phyloP scores from a whole-genome alignment of 2,329 filamentous ascomycete species.

The Calonectria crousiana region DNA sequence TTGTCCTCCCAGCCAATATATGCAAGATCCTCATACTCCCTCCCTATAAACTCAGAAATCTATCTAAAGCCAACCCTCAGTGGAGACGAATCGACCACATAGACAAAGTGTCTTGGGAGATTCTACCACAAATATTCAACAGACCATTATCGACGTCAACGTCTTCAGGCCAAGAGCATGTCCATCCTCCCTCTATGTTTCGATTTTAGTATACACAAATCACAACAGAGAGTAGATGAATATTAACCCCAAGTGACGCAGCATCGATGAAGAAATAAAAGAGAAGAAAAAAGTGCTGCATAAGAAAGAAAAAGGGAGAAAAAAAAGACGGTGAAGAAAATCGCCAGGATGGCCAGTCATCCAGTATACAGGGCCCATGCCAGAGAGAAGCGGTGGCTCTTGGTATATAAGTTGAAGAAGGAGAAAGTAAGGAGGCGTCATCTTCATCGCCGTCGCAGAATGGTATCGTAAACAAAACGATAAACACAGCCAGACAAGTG shows the following conservation, averaged over 20 bases:
- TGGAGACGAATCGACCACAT: not conserved
- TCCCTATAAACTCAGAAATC: not conserved
- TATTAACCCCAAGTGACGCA: conserved; percentile 7
- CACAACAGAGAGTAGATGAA: conserved; percentile 6
- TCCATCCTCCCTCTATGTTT: conserved; percentile 13
- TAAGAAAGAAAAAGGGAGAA: not conserved
- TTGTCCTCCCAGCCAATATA: not conserved
- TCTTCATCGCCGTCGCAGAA: conserved; percentile 42
- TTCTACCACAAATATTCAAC: conserved; percentile 1
- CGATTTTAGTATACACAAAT: conserved; percentile 22
- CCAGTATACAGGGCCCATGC: conserved; percentile 8
- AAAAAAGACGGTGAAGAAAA: conserved; percentile 8
- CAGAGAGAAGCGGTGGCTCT: not conserved
- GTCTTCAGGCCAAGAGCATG: not conserved
- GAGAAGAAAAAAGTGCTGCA: not conserved
- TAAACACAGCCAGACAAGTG: conserved; percentile 31
- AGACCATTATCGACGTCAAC: conserved; percentile 17
- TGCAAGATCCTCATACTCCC: not conserved
- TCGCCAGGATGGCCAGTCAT: conserved; percentile 1
- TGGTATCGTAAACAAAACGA: conserved; percentile 46
- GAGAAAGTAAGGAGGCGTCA: conserved; percentile 27
- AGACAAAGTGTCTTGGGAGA: not conserved
- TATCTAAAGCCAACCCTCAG: not conserved
- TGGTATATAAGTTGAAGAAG: conserved; percentile 18
- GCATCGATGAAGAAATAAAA: not conserved